A percentile compares a stretch with the other conserved stretches of the same genome.
Evolutionary conservation across 148 eudicot genomes (phyloP).

Genomic region (Silene uniflora): DNA sequence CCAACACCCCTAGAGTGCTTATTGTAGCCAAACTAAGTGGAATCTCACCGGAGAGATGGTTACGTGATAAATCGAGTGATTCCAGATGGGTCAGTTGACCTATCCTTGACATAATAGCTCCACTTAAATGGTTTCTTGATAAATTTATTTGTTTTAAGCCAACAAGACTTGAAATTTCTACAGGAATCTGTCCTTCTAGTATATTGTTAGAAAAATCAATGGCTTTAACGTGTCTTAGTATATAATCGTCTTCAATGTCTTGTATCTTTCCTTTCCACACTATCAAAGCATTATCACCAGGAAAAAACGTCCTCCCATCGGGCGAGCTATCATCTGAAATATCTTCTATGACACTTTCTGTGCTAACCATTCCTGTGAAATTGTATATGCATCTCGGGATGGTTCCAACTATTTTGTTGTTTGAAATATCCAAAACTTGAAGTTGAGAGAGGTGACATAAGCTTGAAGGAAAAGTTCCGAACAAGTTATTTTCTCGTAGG

Average conservation of each 20-base stretch:
- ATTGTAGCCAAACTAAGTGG: not conserved
- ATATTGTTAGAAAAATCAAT: not conserved
- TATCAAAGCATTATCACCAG: not conserved
- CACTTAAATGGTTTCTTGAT: slow-evolving; percentile 14
- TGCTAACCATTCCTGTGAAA: slow-evolving; percentile 7
- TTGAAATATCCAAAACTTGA: slow-evolving; percentile 20
- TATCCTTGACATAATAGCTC: not conserved
- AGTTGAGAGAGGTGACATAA: not conserved
- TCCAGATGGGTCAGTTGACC: slow-evolving; percentile 8
- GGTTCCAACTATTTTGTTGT: not conserved
- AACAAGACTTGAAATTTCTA: not conserved
- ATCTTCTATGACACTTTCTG: not conserved
- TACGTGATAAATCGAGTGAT: not conserved
- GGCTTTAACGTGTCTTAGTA: not conserved
- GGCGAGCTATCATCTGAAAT: not conserved
- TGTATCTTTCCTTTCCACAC: slow-evolving; percentile 14
- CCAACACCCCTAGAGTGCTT: not conserved
- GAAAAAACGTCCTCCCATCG: too few species aligned
- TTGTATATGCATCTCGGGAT: slow-evolving; percentile 15
- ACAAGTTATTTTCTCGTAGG: slow-evolving; percentile 8
- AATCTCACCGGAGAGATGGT: slow-evolving; percentile 4
- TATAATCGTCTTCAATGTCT: too few species aligned
- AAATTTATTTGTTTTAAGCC: slow-evolving; percentile 5
- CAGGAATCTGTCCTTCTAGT: not conserved
- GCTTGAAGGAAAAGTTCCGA: slow-evolving; percentile 7